phyloP scores from a whole-genome alignment of 1,284 basidiomycete genomes.

The Mycosarcoma mackinlayi region DNA sequence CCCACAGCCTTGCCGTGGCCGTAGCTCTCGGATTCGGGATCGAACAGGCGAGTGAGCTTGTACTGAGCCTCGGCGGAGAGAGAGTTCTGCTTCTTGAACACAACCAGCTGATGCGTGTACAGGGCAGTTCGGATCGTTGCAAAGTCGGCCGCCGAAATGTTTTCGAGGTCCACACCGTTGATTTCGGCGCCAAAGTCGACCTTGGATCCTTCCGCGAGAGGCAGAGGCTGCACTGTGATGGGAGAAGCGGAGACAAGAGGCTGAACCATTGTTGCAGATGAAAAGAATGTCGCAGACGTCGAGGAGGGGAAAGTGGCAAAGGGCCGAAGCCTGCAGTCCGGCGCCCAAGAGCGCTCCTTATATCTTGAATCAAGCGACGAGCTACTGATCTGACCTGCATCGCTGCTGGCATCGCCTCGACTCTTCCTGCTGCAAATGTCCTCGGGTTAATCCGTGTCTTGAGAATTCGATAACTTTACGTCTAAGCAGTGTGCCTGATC shows the following conservation, averaged over 20 bases:
- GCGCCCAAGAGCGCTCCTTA: too few species aligned
- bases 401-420: too few species aligned
- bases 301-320: too few species aligned
- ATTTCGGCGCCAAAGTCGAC: conserved; percentile 5
- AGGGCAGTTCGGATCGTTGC: conserved; percentile 3
- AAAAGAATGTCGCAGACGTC: too few species aligned
- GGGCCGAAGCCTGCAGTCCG: too few species aligned
- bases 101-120: conserved; percentile 1
- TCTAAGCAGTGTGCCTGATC: too few species aligned
- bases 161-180: conserved; percentile 2
- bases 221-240: conserved; percentile 7
- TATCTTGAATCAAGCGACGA: too few species aligned
- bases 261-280: too few species aligned
- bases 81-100: conserved; percentile 3
- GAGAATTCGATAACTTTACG: too few species aligned
- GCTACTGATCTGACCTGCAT: too few species aligned
- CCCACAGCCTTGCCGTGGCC: conserved; percentile 6
- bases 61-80: conserved; percentile 3
- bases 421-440: too few species aligned
- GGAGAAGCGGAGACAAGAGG: background rate
- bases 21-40: conserved; percentile 3
- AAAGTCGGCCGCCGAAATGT: conserved; percentile 2
- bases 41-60: conserved; percentile 6
- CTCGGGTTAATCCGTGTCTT: too few species aligned
- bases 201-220: background rate